Evolutionary conservation across 2,329 filamentous ascomycete genomes (phyloP), one percentile per base, ranked within the genome.

Genomic region (Fusarium denticulatum): DNA sequence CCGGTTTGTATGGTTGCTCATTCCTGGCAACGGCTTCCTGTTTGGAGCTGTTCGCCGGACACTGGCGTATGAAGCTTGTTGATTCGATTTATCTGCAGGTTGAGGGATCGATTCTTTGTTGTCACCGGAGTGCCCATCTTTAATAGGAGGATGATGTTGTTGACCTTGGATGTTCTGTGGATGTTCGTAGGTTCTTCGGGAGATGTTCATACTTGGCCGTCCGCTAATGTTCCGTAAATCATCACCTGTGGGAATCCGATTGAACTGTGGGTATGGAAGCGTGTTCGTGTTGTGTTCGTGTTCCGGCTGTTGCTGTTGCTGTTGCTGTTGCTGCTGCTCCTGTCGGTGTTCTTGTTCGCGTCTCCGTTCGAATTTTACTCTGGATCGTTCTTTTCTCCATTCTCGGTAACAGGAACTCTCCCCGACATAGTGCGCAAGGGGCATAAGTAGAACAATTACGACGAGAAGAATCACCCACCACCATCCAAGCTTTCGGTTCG

Each of bases 211-310:
- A 4, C 16, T 20, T 20, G 47, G 1, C 7, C 6, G n/a, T 24
- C 7, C 9, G 8, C 8, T 2, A 1, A 24, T 34, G 30, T 34
- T 1, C 30, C 30, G 30, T 30, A 1, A 4, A 15, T 24, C 1
- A 11, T 34, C n/a, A 4, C 0, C 5, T 34, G 22, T 15, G 26
- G 0, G 0, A 6, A 28, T 34, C 6, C 4, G 16, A 24, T 20
- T 1, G 28, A 0, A 13, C 0, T 0, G 6, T 26, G 30, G 12
- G 12, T 24, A 24, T 6, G 16, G 8, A 50, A 3, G 6, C 1
- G 10, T 14, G 16, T 34, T 34, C 3, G 4, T 0, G 3, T 11
- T 4, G 8, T 7, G n/a, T 50, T 34, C 30, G 6, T 26, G 24
- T 22, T 36, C n/a, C n/a, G 24, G 22, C 16, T 50, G 30, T 20